Evolutionary conservation across 768 basidiomycete genomes (phyloP), one percentile per base, ranked within the genome.

Genomic region (Dendrothele bispora): DNA sequence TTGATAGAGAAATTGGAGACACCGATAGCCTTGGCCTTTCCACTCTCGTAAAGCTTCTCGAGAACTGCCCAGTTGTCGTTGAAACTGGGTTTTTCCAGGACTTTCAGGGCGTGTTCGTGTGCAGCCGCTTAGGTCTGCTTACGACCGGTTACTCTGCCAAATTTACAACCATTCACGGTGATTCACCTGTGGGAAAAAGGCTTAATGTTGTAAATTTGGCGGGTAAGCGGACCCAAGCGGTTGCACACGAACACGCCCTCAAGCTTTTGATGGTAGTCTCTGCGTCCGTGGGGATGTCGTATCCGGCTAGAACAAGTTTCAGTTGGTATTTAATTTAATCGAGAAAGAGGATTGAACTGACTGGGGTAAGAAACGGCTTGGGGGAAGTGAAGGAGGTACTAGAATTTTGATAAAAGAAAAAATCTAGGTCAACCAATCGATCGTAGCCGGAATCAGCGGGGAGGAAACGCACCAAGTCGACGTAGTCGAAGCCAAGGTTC

Each of bases 1-100:
- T 80, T 78, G 48, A 79, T 64, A 5, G 77, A 78, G 55, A 82
- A 82, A 59, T 83, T 83, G 58, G 75, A 77, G 36, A 83, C 78
- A 0, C 80, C 80, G 48, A 82, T 78, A 2, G 77, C 73, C 43
- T 62, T 72, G 14, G 68, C 75, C 53, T 72, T 74, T 0, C 77
- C 77, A 11, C 68, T 70, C 18, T 63, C 67, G 29, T 74, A 62
- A 15, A 81, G 53, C 39, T 74, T 72, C 61, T 80, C 79, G 54
- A 82, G 65, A 32, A 72, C 68, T 0, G 70, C 71, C 77, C 79
- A 80, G 1, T 70, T 64, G 22, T 80, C 64, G 35, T 68, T 71
- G 58, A 74, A 71, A 2, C 53, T 64, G 5, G 63, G 48, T 10
- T 57, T 58, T 17, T 71, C 65, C 26, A 55, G 61, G 3, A 60